Percentiles rank a stretch among this genome's conserved stretches.
Conservation (phyloP, 768 basidiomycete species). For the Boletus pseudo-olivaceus region DNA sequence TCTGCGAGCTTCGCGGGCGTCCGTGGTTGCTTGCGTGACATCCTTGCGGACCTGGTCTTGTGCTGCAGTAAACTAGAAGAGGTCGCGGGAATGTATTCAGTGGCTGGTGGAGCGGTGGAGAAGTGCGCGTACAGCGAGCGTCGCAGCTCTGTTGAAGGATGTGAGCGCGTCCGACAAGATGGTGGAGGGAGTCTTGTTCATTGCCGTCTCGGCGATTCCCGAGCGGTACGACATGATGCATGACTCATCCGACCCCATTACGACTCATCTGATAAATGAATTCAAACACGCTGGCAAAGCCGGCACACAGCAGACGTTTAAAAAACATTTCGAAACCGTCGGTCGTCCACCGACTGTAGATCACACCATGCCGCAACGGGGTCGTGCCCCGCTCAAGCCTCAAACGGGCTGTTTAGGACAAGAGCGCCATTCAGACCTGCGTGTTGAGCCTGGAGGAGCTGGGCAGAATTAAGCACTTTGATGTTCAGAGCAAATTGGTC, state of each 20-base stretch:
- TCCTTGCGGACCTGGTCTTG: slow-evolving; percentile 56
- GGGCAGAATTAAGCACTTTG: slow-evolving; percentile 19
- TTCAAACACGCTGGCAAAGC: background rate
- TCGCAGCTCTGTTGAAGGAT: slow-evolving; percentile 39
- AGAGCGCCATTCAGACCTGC: no score
- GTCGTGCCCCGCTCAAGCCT: slow-evolving; percentile 1
- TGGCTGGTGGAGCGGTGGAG: background rate
- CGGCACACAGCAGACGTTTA: slow-evolving; percentile 12
- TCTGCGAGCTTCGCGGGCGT: slow-evolving; percentile 43
- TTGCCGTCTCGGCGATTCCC: slow-evolving; percentile 25
- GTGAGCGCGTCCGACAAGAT: slow-evolving; percentile 41
- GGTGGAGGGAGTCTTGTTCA: slow-evolving; percentile 34
- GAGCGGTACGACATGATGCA: slow-evolving; percentile 9
- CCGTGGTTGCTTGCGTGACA: slow-evolving; percentile 44
- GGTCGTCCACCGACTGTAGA: no score
- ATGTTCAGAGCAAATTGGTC: slow-evolving; percentile 14
- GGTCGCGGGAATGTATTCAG: background rate
- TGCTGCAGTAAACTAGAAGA: slow-evolving; percentile 46
- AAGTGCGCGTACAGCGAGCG: slow-evolving; percentile 35
- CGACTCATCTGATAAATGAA: no score
- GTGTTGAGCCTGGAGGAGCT: slow-evolving; percentile 10
- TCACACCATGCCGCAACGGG: no score
- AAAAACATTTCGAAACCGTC: slow-evolving; percentile 28
- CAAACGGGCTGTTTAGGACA: no score
- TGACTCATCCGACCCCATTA: background rate